phyloP scores from a whole-genome alignment of 352 stramenopile genomes.

The Globisporangium radiosum region DNA sequence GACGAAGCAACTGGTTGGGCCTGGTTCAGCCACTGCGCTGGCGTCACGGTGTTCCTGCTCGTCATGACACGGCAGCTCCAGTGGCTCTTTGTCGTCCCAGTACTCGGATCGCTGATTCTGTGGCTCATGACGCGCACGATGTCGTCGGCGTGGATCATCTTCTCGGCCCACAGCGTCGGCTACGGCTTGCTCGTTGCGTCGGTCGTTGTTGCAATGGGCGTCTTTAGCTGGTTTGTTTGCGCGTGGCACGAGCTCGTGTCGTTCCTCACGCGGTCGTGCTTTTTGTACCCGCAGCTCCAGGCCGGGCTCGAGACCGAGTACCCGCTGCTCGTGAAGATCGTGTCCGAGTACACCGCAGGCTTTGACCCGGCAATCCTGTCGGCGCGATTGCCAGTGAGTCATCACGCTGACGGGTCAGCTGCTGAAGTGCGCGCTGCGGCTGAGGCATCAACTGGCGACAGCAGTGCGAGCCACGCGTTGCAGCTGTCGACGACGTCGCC shows the following conservation, averaged over 20 bases:
- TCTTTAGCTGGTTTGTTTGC: constrained; percentile 75
- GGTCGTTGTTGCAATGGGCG: constrained; percentile 71
- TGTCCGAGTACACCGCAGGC: constrained; percentile 75
- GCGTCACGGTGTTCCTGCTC: constrained; percentile 71
- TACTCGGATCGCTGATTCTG: constrained; percentile 55
- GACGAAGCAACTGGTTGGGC: constrained; percentile 80
- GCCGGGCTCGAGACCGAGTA: constrained; percentile 68
- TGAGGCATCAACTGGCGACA: neutral
- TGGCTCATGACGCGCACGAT: constrained; percentile 78
- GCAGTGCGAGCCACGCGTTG: constrained; percentile 12
- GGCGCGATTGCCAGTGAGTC: constrained; percentile 21
- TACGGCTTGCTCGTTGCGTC: constrained; percentile 68
- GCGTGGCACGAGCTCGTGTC: constrained; percentile 73
- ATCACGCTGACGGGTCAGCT: constrained; percentile 8
- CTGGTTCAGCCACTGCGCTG: constrained; percentile 81
- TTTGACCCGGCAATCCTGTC: constrained; percentile 77
- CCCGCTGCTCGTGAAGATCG: constrained; percentile 70
- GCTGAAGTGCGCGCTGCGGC: constrained; percentile 1
- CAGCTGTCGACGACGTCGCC: constrained; percentile 5
- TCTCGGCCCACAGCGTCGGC: constrained; percentile 72
- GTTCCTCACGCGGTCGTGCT: constrained; percentile 77
- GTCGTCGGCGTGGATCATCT: constrained; percentile 75
- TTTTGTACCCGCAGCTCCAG: constrained; percentile 75
- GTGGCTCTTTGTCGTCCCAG: constrained; percentile 69
- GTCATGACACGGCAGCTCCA: constrained; percentile 64